Conservation (phyloP, 116 monocot species). For the Phalaenopsis hybrid region DNA sequence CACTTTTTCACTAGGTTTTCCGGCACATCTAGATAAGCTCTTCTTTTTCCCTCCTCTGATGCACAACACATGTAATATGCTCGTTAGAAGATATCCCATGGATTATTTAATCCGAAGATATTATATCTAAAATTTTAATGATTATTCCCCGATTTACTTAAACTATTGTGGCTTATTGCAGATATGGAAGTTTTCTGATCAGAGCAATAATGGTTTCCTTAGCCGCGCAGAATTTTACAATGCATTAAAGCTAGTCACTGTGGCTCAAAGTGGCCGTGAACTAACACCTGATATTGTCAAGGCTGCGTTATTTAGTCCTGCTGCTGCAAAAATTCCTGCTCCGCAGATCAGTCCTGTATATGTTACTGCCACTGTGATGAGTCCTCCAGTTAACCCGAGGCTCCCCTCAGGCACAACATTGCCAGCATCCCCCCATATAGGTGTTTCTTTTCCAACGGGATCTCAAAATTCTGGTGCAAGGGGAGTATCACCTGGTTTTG, state of each 20-base stretch:
- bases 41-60: not conserved
- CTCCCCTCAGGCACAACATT: slow-evolving; percentile 14
- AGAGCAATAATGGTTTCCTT: slow-evolving; percentile 54
- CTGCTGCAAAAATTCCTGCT: slow-evolving; percentile 58
- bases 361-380: slow-evolving; percentile 22
- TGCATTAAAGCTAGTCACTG: slow-evolving; percentile 58
- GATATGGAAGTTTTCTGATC: slow-evolving; percentile 69
- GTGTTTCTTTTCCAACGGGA: slow-evolving; percentile 17
- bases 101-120: not conserved
- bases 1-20: not conserved
- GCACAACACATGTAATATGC: not conserved
- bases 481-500: slow-evolving; percentile 22
- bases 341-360: slow-evolving; percentile 38
- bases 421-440: slow-evolving; percentile 25
- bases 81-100: not conserved
- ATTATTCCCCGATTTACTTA: not conserved
- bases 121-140: not conserved
- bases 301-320: slow-evolving; percentile 53
- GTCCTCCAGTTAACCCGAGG: slow-evolving; percentile 12
- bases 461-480: slow-evolving; percentile 40
- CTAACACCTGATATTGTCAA: slow-evolving; percentile 56
- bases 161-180: slow-evolving; percentile 16
- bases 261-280: slow-evolving; percentile 54
- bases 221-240: slow-evolving; percentile 60
- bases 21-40: not conserved